Evolutionary conservation across 2,329 filamentous ascomycete species (phyloP).

Genomic region (Fusarium sp.): DNA sequence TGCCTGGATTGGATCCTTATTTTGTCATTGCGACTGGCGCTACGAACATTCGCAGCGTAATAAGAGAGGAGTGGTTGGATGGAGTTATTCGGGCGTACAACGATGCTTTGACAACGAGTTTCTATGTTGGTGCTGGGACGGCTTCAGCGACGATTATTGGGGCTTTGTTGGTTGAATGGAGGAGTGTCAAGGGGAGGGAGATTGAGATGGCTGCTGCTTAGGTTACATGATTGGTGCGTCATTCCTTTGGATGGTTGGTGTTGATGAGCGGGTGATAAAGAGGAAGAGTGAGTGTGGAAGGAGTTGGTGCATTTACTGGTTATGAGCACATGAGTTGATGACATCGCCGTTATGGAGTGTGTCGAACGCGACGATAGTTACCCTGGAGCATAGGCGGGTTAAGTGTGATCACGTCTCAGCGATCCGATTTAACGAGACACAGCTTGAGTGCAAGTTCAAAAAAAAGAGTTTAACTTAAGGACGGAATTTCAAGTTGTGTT

Average conservation of each 20-base stretch:
- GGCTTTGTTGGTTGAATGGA: slow-evolving; percentile 61
- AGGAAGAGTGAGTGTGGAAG: background rate
- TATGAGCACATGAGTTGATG: background rate
- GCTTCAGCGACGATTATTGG: slow-evolving; percentile 58
- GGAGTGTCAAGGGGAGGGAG: slow-evolving; percentile 67
- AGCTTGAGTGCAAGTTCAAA: no score
- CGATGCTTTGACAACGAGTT: slow-evolving; percentile 56
- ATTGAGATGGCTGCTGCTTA: slow-evolving; percentile 47
- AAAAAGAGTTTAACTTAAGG: no score
- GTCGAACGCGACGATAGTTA: background rate
- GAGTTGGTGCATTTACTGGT: background rate
- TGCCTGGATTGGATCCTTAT: slow-evolving; percentile 51
- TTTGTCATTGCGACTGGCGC: slow-evolving; percentile 52
- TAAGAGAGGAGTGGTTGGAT: slow-evolving; percentile 47
- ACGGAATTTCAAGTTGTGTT: background rate
- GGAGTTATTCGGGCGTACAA: slow-evolving; percentile 58
- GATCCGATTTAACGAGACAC: no score
- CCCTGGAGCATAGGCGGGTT: background rate
- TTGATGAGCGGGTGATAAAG: background rate
- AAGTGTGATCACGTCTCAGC: background rate
- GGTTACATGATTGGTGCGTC: background rate
- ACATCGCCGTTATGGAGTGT: background rate
- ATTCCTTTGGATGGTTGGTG: background rate
- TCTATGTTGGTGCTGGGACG: slow-evolving; percentile 57
- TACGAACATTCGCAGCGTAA: slow-evolving; percentile 49